Evolutionary conservation across 257 asterid genomes (phyloP).

Genomic region (Rhazya stricta): DNA sequence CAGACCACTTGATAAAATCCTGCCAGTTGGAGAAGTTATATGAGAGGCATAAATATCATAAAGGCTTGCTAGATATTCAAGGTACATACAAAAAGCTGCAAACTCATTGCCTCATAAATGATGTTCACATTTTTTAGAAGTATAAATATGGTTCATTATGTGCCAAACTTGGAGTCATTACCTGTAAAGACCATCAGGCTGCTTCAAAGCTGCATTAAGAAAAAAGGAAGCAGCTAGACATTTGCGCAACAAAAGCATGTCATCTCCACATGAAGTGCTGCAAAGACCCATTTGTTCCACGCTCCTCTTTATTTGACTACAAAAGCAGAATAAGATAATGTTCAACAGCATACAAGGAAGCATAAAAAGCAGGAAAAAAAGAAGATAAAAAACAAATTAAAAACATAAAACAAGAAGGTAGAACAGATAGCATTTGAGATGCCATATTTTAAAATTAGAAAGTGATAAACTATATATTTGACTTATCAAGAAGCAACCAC

Average conservation of each 20-base stretch:
- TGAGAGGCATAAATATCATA: not conserved
- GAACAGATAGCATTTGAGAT: not conserved
- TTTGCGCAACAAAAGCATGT: slow-evolving; percentile 63
- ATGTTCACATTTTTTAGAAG: not conserved
- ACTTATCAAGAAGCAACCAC: not conserved
- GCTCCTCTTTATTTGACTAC: slow-evolving; percentile 71
- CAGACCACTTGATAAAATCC: slow-evolving; percentile 85
- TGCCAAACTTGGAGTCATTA: slow-evolving; percentile 14
- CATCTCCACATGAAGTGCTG: slow-evolving; percentile 81
- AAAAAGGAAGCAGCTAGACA: slow-evolving; percentile 92
- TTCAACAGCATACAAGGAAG: slow-evolving; percentile 3
- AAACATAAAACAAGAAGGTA: slow-evolving; percentile 1
- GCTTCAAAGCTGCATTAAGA: slow-evolving; percentile 91
- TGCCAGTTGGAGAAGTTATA: slow-evolving; percentile 28
- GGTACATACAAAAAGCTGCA: not conserved
- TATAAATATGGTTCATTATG: not conserved
- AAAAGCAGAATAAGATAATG: slow-evolving; percentile 20
- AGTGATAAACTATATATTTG: not conserved
- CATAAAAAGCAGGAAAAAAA: slow-evolving; percentile 1
- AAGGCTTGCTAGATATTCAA: not conserved
- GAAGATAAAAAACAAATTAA: not conserved
- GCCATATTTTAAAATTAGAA: not conserved
- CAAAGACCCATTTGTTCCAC: slow-evolving; percentile 79
- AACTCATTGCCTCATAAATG: not conserved
- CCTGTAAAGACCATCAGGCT: slow-evolving; percentile 94